phyloP scores from a whole-genome alignment of 495 filamentous ascomycete species.

The Chaetomidium leptoderma region DNA sequence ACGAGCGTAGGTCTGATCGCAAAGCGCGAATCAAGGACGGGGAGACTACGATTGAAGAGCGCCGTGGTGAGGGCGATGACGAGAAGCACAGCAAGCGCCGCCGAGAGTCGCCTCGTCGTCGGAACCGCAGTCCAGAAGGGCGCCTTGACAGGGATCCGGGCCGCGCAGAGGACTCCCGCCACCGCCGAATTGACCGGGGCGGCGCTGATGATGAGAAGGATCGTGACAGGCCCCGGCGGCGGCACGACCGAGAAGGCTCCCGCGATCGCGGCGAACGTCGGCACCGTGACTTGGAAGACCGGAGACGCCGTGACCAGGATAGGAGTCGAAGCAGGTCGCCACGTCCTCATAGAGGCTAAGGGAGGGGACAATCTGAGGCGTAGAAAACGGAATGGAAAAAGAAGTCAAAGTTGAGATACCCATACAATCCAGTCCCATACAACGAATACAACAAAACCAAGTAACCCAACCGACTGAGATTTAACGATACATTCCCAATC shows the following conservation, averaged over 20 bases:
- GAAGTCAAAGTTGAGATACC: slow-evolving; percentile 4
- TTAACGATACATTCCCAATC: slow-evolving; percentile 1
- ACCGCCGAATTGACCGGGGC: slow-evolving; percentile 20
- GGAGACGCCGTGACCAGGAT: slow-evolving; percentile 11
- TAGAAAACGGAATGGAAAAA: background rate
- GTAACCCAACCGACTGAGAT: slow-evolving; percentile 9
- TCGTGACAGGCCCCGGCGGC: slow-evolving; percentile 22
- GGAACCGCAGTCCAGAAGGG: slow-evolving; percentile 26
- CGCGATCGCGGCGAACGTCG: slow-evolving; percentile 17
- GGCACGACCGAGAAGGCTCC: slow-evolving; percentile 21
- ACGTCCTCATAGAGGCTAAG: background rate
- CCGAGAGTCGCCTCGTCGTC: slow-evolving; percentile 20
- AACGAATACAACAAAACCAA: background rate
- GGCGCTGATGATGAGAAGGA: slow-evolving; percentile 24
- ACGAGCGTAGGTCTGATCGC: slow-evolving; percentile 15
- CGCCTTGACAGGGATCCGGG: slow-evolving; percentile 24
- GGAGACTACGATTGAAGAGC: slow-evolving; percentile 16
- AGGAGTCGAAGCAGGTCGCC: slow-evolving; percentile 31
- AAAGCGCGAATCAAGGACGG: slow-evolving; percentile 22
- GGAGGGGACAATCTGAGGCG: background rate
- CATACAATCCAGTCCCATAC: slow-evolving; percentile 1
- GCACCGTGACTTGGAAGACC: slow-evolving; percentile 15
- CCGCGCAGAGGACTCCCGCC: slow-evolving; percentile 25
- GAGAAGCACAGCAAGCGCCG: slow-evolving; percentile 29
- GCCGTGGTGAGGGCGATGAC: slow-evolving; percentile 23